phyloP scores from a whole-genome alignment of 78 protist species.

The Dictyostelium capitatum region DNA sequence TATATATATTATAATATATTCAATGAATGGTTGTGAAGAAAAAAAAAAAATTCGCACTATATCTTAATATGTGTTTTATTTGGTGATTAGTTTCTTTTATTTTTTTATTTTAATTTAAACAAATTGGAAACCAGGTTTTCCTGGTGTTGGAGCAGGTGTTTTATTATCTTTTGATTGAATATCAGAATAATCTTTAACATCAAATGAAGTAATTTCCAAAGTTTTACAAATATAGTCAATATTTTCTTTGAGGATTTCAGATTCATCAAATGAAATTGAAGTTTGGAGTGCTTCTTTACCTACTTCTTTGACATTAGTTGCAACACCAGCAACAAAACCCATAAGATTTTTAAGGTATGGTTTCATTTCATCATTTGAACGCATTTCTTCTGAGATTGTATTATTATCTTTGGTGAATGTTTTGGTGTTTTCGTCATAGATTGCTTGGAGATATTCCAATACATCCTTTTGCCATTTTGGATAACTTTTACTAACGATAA shows the following conservation, averaged over 20 bases:
- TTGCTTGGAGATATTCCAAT: slow-evolving; percentile 27
- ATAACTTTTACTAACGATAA: slow-evolving; percentile 41
- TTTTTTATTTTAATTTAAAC: not conserved
- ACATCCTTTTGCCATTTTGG: slow-evolving; percentile 70
- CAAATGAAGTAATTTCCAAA: slow-evolving; percentile 55
- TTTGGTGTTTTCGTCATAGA: slow-evolving; percentile 29
- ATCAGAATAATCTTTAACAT: slow-evolving; percentile 19
- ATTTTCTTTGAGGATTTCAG: slow-evolving; percentile 29
- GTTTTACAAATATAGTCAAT: slow-evolving; percentile 52
- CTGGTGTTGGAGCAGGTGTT: slow-evolving; percentile 32
- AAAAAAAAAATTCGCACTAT: no score
- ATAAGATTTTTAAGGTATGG: slow-evolving; percentile 35
- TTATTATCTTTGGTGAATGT: slow-evolving; percentile 54
- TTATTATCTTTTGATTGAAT: not conserved
- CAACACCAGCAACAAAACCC: slow-evolving; percentile 32
- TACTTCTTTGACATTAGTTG: slow-evolving; percentile 5
- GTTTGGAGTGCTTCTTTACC: slow-evolving; percentile 66
- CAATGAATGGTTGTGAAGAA: no score
- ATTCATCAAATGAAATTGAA: slow-evolving; percentile 45
- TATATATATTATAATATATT: no score
- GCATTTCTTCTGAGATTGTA: slow-evolving; percentile 46
- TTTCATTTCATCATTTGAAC: slow-evolving; percentile 27
- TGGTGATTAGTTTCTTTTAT: not conserved
- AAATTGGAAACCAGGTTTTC: slow-evolving; percentile 34
- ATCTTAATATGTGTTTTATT: no score